phyloP scores from a whole-genome alignment of 2,329 filamentous ascomycete genomes.

The Scolecobasidium constrictum region DNA sequence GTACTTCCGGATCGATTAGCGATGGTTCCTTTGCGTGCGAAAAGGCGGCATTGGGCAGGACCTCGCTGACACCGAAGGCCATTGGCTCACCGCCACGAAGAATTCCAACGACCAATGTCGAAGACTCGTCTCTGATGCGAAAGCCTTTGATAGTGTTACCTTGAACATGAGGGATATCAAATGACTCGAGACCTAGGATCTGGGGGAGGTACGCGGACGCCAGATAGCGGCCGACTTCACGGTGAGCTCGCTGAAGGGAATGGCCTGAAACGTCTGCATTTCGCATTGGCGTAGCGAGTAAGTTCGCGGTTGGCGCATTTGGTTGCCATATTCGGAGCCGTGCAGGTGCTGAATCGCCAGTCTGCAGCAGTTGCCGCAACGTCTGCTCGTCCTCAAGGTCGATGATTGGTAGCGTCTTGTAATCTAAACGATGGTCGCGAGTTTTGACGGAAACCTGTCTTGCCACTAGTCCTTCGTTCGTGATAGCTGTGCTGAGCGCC shows the following conservation, averaged over 20 bases:
- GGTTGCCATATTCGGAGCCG: too few species aligned
- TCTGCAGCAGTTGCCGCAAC: not conserved
- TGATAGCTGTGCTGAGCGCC: constrained; percentile 32
- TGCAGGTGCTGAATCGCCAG: not conserved
- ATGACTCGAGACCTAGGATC: constrained; percentile 40
- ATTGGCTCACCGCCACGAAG: constrained; percentile 54
- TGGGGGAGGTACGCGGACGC: constrained; percentile 37
- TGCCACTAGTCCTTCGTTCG: constrained; percentile 26
- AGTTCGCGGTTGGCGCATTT: not conserved
- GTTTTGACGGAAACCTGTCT: too few species aligned
- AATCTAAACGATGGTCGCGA: too few species aligned
- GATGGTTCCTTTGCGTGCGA: constrained; percentile 32
- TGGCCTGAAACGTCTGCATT: constrained; percentile 37
- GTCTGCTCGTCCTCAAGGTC: not conserved
- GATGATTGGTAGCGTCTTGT: constrained; percentile 17
- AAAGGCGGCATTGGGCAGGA: constrained; percentile 41
- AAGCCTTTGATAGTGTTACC: constrained; percentile 34
- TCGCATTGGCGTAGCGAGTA: constrained; percentile 42
- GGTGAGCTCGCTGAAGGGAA: constrained; percentile 38
- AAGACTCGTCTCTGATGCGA: constrained; percentile 34
- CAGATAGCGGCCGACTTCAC: constrained; percentile 41
- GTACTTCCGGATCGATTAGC: constrained; percentile 33
- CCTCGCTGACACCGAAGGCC: constrained; percentile 46
- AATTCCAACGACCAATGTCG: constrained; percentile 45
- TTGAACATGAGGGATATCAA: constrained; percentile 41